These are phyloP conservation scores for Globisporangium cederbergense DNA, from an alignment of 352 stramenopile species.

Conservation along the genomic window DNA sequence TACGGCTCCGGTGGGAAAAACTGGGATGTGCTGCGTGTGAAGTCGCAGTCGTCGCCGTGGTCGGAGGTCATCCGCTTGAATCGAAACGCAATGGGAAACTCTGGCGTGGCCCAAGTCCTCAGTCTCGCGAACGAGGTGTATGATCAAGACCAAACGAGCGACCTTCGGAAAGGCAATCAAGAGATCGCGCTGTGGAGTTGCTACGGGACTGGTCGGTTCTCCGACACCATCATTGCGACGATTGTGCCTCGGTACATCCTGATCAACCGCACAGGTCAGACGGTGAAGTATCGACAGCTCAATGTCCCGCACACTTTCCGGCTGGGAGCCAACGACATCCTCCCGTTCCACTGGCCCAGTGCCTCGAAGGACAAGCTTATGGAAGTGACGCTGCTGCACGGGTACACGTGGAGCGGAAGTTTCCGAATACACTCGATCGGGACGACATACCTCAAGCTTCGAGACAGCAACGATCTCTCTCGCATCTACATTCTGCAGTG, in stretches of 20 bases:
- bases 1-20: conserved; percentile 77
- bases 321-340: conserved; percentile 66
- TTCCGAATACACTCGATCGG: conserved; percentile 85
- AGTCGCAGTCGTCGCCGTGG: conserved; percentile 72
- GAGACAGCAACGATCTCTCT: conserved; percentile 58
- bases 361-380: conserved; percentile 71
- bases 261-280: conserved; percentile 83
- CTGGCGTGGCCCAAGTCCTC: conserved; percentile 81
- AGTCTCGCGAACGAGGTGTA: conserved; percentile 73
- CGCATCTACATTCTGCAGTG: conserved; percentile 88
- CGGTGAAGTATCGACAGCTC: conserved; percentile 83
- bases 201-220: conserved; percentile 78
- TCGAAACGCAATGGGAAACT: conserved; percentile 87
- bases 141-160: conserved; percentile 54
- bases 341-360: conserved; percentile 85
- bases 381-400: conserved; percentile 80
- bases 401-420: conserved; percentile 82
- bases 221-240: conserved; percentile 84
- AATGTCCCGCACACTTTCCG: conserved; percentile 73
- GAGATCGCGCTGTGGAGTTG: conserved; percentile 85
- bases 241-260: conserved; percentile 85
- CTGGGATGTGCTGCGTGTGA: conserved; percentile 82
- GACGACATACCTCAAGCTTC: conserved; percentile 85
- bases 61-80: conserved; percentile 85
- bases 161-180: conserved; percentile 63